Evolutionary conservation across 768 basidiomycete species (phyloP).

Genomic region (Russula abietina): DNA sequence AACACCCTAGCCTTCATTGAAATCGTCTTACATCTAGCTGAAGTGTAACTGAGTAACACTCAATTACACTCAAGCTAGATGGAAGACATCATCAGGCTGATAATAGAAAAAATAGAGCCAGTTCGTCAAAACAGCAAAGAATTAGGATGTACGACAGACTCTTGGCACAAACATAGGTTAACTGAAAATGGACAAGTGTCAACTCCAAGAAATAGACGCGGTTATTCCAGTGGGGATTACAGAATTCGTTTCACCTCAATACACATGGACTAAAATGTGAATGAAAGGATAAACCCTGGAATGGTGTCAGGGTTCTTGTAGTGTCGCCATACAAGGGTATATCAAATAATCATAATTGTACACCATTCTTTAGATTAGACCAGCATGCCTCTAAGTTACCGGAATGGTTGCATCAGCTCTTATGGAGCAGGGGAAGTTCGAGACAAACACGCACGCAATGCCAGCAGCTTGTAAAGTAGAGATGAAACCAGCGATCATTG

Average conservation of each 20-base stretch:
- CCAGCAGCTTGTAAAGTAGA: conserved; percentile 56
- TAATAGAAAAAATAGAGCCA: neutral
- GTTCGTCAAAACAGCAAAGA: neutral
- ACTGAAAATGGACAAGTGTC: neutral
- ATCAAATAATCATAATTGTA: neutral
- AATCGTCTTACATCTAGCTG: no score
- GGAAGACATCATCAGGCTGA: no score
- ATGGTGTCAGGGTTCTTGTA: neutral
- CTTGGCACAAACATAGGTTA: neutral
- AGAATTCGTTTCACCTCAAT: neutral
- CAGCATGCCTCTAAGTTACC: neutral
- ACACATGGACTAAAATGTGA: neutral
- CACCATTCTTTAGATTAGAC: neutral
- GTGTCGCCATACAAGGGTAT: neutral
- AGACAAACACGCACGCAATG: conserved; percentile 43
- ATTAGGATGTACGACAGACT: neutral
- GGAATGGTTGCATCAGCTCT: neutral
- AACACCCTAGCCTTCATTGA: no score
- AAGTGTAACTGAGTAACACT: no score
- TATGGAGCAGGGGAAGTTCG: neutral
- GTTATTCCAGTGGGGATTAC: no score
- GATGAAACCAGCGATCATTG: conserved; percentile 66
- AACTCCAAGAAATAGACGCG: neutral
- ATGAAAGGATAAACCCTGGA: neutral
- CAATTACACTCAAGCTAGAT: no score